phyloP scores from a whole-genome alignment of 1,284 basidiomycete genomes.

The Cryptococcus sp. region DNA sequence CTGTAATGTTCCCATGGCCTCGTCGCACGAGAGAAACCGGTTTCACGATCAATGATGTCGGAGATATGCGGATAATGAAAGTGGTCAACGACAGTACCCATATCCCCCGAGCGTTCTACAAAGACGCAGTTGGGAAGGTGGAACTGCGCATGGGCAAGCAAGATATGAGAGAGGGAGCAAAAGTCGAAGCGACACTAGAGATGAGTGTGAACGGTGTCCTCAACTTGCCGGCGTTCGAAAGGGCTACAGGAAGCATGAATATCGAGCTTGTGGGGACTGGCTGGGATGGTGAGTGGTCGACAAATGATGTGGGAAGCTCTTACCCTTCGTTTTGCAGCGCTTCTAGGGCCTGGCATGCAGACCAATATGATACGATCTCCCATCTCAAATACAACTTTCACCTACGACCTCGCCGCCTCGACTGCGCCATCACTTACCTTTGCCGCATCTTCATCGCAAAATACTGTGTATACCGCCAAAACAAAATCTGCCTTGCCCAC shows the following conservation, averaged over 20 bases:
- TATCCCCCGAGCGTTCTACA: slow-evolving; percentile 11
- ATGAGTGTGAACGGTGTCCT: slow-evolving; percentile 18
- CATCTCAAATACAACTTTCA: slow-evolving; percentile 7
- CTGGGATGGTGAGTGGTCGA: slow-evolving; percentile 33
- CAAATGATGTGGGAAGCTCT: background rate
- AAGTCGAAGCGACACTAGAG: slow-evolving; percentile 30
- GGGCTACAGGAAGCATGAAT: slow-evolving; percentile 16
- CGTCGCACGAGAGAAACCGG: slow-evolving; percentile 23
- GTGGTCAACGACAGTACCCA: slow-evolving; percentile 17
- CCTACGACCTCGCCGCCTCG: slow-evolving; percentile 12
- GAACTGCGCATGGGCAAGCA: slow-evolving; percentile 15
- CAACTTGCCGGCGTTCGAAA: slow-evolving; percentile 26
- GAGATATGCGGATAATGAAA: slow-evolving; percentile 19
- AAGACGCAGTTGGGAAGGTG: background rate
- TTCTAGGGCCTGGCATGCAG: slow-evolving; percentile 5
- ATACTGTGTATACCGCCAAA: slow-evolving; percentile 3
- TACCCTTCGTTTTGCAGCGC: slow-evolving; percentile 6
- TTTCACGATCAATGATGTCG: slow-evolving; percentile 6
- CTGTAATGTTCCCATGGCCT: slow-evolving; percentile 28
- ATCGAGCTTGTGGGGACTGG: slow-evolving; percentile 32
- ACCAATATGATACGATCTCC: slow-evolving; percentile 14
- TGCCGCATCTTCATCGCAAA: background rate
- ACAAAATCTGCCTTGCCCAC: background rate
- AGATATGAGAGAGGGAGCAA: slow-evolving; percentile 14
- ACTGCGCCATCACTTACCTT: slow-evolving; percentile 7